Percentiles rank a stretch among this genome's conserved stretches.
Evolutionary conservation across 768 basidiomycete genomes (phyloP).

Genomic region (Punctularia strigosozonata): DNA sequence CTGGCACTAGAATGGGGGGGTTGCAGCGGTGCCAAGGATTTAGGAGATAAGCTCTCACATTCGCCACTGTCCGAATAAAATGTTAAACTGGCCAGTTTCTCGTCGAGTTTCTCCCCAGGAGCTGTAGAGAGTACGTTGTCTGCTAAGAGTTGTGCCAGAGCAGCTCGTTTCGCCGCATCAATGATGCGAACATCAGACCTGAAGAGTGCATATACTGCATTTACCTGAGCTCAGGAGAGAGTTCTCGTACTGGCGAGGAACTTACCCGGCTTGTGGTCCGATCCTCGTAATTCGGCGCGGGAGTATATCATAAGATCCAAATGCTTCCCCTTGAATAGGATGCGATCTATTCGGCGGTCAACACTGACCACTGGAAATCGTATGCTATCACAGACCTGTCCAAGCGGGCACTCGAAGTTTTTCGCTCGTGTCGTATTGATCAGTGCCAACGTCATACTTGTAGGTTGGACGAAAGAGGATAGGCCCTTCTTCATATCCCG

Average conservation of each 20-base stretch:
- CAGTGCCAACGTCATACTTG: constrained; percentile 74
- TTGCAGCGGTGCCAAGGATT: not conserved
- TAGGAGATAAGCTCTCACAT: constrained; percentile 22
- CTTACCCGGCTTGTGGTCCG: constrained; percentile 89
- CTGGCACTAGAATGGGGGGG: constrained; percentile 47
- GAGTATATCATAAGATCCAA: constrained; percentile 74
- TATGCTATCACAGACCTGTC: constrained; percentile 65
- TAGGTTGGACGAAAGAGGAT: constrained; percentile 92
- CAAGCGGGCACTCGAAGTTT: constrained; percentile 95
- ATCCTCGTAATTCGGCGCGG: constrained; percentile 76
- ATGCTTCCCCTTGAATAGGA: constrained; percentile 66
- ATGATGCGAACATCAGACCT: constrained; percentile 66
- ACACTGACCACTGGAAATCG: constrained; percentile 2
- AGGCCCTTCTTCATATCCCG: constrained; percentile 81
- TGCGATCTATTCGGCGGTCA: constrained; percentile 57
- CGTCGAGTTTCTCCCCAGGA: constrained; percentile 58
- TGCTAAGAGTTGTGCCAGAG: constrained; percentile 55
- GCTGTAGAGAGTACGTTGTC: constrained; percentile 50
- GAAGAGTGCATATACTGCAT: constrained; percentile 75
- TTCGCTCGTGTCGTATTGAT: constrained; percentile 90
- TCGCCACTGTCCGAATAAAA: constrained; percentile 32
- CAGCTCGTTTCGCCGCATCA: constrained; percentile 62
- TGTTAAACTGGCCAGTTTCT: constrained; percentile 52
- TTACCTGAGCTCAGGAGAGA: not conserved
- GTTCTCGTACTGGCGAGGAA: not conserved